A percentile compares a stretch with the other conserved stretches of the same genome.
phyloP scores from a whole-genome alignment of 75 land plant species.

The Azolla pinnata region DNA sequence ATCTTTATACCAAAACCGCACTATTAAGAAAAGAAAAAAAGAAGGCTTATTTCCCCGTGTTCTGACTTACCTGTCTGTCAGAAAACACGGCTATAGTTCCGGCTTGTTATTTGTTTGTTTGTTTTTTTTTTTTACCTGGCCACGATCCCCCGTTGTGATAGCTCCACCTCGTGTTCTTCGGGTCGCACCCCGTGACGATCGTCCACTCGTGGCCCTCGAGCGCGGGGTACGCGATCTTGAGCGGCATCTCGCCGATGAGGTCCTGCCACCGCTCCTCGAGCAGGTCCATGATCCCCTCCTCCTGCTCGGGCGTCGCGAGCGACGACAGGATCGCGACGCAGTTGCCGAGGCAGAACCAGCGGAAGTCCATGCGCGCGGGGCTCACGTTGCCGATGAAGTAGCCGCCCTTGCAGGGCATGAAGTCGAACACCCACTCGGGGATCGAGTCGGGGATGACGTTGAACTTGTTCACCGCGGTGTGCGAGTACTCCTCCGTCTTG shows the following conservation, averaged over 20 bases:
- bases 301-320: constrained; percentile 54
- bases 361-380: constrained; percentile 78
- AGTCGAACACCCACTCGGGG: constrained; percentile 73
- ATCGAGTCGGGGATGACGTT: constrained; percentile 71
- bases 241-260: constrained; percentile 57
- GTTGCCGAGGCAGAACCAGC: constrained; percentile 77
- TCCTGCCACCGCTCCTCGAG: constrained; percentile 55
- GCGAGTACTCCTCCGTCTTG: constrained; percentile 63
- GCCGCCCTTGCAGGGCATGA: constrained; percentile 63
- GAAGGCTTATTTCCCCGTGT: too few species aligned
- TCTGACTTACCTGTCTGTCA: too few species aligned
- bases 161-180: constrained; percentile 61
- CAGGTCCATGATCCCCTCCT: constrained; percentile 53
- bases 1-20: not conserved
- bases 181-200: constrained; percentile 59
- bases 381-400: constrained; percentile 82
- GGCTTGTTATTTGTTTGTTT: not conserved
- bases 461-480: constrained; percentile 65
- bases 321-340: constrained; percentile 61
- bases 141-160: constrained; percentile 70
- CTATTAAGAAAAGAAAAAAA: not conserved
- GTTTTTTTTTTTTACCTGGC: constrained; percentile 33
- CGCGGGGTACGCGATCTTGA: constrained; percentile 50
- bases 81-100: not conserved
- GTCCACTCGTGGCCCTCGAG: constrained; percentile 54